These are phyloP conservation scores for Coemansia sp. DNA, from an alignment of 371 early-diverging fungal genomes.

Conservation along the genomic window DNA sequence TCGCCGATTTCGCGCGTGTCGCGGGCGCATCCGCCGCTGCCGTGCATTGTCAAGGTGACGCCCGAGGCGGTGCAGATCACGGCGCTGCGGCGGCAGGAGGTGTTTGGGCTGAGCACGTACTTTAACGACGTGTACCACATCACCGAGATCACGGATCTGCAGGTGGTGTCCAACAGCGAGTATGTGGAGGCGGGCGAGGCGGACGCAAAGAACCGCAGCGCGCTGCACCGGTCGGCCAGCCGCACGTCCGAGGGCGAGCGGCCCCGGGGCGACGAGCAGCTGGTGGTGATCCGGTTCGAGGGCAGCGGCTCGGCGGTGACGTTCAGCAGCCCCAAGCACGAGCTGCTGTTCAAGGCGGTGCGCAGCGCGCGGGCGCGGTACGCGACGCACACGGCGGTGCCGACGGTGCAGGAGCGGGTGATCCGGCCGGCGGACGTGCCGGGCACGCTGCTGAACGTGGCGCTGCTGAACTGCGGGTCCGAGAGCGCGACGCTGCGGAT, in stretches of 20 bases:
- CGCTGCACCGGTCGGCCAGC: conserved; percentile 45
- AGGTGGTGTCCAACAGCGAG: conserved; percentile 53
- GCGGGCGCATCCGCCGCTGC: conserved; percentile 64
- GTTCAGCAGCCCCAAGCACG: conserved; percentile 76
- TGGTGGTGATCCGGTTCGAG: conserved; percentile 78
- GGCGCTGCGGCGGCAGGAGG: conserved; percentile 55
- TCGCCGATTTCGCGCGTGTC: conserved; percentile 66
- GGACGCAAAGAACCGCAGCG: conserved; percentile 14
- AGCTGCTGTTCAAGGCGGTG: conserved; percentile 72
- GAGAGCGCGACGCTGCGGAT: conserved; percentile 77
- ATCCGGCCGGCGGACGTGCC: conserved; percentile 91
- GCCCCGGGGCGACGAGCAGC: conserved; percentile 60
- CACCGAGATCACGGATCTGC: conserved; percentile 80
- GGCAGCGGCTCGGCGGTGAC: conserved; percentile 67
- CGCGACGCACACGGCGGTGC: conserved; percentile 60
- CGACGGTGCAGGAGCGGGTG: conserved; percentile 65
- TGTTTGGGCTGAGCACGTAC: conserved; percentile 69
- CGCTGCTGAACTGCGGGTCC: conserved; percentile 82
- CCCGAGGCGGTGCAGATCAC: conserved; percentile 79
- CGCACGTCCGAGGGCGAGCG: conserved; percentile 41
- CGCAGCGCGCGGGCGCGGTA: conserved; percentile 71
- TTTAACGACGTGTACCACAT: conserved; percentile 87
- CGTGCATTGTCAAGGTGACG: conserved; percentile 80
- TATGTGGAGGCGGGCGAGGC: conserved; percentile 23
- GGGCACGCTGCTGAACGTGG: conserved; percentile 89